Evolutionary conservation across 768 basidiomycete genomes (phyloP).

Genomic region (Gloeopeniophorella convolvens): DNA sequence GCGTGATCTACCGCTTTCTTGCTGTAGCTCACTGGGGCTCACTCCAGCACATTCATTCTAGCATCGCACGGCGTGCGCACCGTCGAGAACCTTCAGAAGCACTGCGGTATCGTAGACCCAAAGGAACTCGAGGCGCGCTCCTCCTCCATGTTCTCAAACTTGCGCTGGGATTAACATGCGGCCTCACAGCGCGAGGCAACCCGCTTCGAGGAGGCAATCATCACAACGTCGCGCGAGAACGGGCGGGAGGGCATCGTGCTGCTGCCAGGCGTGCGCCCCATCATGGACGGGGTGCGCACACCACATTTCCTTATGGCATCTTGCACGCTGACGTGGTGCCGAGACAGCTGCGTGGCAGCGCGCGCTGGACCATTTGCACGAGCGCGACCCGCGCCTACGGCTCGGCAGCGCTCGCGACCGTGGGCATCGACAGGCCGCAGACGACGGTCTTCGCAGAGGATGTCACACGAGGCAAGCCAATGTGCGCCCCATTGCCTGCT

Average conservation of each 20-base stretch:
- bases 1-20: slow-evolving; percentile 21
- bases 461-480: slow-evolving; percentile 76
- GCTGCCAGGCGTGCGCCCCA: slow-evolving; percentile 62
- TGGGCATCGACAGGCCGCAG: slow-evolving; percentile 62
- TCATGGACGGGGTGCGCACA: slow-evolving; percentile 48
- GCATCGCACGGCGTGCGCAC: slow-evolving; percentile 82
- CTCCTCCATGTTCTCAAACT: background rate
- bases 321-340: background rate
- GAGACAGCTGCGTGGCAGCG: slow-evolving; percentile 26
- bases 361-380: slow-evolving; percentile 81
- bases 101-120: slow-evolving; percentile 63
- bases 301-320: background rate
- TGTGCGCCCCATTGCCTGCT: slow-evolving; percentile 30
- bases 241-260: slow-evolving; percentile 58
- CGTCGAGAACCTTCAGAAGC: slow-evolving; percentile 67
- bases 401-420: slow-evolving; percentile 55
- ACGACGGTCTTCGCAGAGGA: slow-evolving; percentile 81
- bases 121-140: slow-evolving; percentile 58
- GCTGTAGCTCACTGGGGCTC: too few relatives aligned
- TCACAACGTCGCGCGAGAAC: slow-evolving; percentile 47
- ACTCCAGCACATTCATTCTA: slow-evolving; percentile 23
- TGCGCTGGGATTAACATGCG: background rate
- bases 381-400: slow-evolving; percentile 79
- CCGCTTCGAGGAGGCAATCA: slow-evolving; percentile 76
- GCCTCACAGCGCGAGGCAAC: slow-evolving; percentile 52